Base-by-base conservation (phyloP, 1,284 basidiomycete genomes). In the Meira nashicola region DNA sequence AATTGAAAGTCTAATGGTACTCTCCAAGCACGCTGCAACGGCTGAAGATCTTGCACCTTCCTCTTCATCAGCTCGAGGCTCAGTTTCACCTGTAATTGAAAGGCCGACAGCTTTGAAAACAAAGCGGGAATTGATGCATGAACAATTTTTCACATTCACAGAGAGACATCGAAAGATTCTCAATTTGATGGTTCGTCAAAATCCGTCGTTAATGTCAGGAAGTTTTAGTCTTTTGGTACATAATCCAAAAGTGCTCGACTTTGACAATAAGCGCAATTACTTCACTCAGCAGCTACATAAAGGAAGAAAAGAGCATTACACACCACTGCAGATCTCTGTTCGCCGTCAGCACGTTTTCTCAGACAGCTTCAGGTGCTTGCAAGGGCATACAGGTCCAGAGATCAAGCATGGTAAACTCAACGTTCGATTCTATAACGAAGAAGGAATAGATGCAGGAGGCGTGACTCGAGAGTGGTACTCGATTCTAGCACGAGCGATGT, bases 241-340 rank as follows among this genome's bases (percentile, higher is more conserved):
- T 79, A 98, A 99, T 74, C 89, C 95, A 52, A 88, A 91, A 47
- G 92, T 98, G 23, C 85, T 99, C 61, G 95, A 98, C 82, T 99
- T 99, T 79, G 95, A 98, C 83, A 98, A 98, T 86, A 98, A 98
- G 82, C 87, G 95, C 56, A 95, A 93, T 75, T 98, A 94, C 83
- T 98, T 98, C 83, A 89, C 86, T 65, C 94, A 97, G 80, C 92
- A 97, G 78, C 84, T 98, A 15, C 92, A 95, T 78, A 87, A 89
- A 55, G 88, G 68, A 6, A 67, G 85, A 39, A 85, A 90, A 25
- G 89, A 92, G 70, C 88, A 91, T 67, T 86, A 91, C 63, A 83
- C 85, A 37, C 89, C 89, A 0, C 82, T 99, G 47, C 90, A 93
- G 74, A 83, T 99, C 66, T 95, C 92, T 66, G 89, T 99, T 48